Evolutionary conservation across 2,329 filamentous ascomycete species (phyloP).

Genomic region (Geosmithia flava): DNA sequence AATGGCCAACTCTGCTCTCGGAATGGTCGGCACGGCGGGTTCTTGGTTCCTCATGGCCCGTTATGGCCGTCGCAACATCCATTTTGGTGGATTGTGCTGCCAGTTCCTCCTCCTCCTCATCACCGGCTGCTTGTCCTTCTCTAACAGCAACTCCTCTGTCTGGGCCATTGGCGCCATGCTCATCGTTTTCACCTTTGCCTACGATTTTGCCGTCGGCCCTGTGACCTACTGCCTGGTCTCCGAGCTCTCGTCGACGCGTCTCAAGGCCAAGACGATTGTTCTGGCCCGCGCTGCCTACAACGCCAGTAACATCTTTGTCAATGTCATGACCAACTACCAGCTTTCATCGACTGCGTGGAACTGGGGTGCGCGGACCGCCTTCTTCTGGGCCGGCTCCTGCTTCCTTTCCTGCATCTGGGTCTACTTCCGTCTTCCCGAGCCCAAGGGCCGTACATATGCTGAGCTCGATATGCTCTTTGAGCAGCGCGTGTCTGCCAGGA

Average conservation of each 20-base stretch:
- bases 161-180: conserved; percentile 34
- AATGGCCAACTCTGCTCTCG: conserved; percentile 35
- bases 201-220: conserved; percentile 41
- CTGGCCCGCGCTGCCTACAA: conserved; percentile 30
- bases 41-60: conserved; percentile 37
- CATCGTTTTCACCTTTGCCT: conserved; percentile 38
- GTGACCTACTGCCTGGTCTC: conserved; percentile 39
- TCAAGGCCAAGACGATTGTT: conserved; percentile 42
- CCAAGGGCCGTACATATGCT: conserved; percentile 32
- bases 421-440: conserved; percentile 38
- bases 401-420: conserved; percentile 35
- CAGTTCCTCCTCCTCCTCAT: conserved; percentile 26
- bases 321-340: conserved; percentile 35
- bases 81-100: conserved; percentile 29
- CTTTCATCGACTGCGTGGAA: conserved; percentile 32
- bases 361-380: conserved; percentile 33
- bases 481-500: conserved; percentile 22
- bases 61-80: conserved; percentile 36
- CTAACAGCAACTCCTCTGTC: conserved; percentile 13
- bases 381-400: conserved; percentile 34
- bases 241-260: conserved; percentile 39
- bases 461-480: conserved; percentile 30
- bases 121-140: conserved; percentile 24
- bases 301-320: conserved; percentile 35
- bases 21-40: conserved; percentile 34